Base-by-base conservation (phyloP, 2,329 filamentous ascomycete genomes). In the Coniochaeta sp. region DNA sequence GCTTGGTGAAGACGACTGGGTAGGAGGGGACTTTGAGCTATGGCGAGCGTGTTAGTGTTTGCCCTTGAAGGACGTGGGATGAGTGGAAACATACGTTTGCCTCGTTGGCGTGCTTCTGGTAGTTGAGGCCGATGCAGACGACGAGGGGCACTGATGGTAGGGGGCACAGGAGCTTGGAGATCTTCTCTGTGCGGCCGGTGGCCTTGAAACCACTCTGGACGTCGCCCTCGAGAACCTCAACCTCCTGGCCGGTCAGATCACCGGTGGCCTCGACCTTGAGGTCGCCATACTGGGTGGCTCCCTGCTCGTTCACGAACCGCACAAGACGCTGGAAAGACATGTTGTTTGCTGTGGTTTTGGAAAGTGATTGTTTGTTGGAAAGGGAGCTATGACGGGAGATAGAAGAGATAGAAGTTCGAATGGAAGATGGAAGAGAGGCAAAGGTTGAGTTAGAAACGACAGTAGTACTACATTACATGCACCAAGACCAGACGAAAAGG, bases 1-100 rank as follows among this genome's bases (percentile, higher is more conserved):
- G 49, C 38, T 51, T 51, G 7, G 38, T 46, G 38, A 51, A 51
- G 13, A 51, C 83, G 66, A 2, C 71, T 67, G 4, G 73, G 73
- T 53, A 83, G n/a, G 20, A 28, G 9, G 48, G 32, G 7, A 74
- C 40, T 75, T 35, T 38, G 31, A 50, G 31, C 48, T 73, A 59
- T 14, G 24, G n/a, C n/a, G 2, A 28, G 16, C 28, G 16, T 31
- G 26, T 48, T 10, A 48, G 45, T 26, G 2, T 31, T 26, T 3
- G 4, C 3, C n/a, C 12, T 5, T 28, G 2, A 30, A 28, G n/a
- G 7, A 20, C 7, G 5, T 28, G 26, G 9, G 16, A 28, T n/a
- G 45, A 4, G 7, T 22, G 14, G 18, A 35, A 4, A 7, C 47
- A 22, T 48, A 53, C 48, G 27, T 53, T 53, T 26, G 51, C 51